Conservation (phyloP, 805 yeast genomes). For the Cyberlindnera maritima region DNA sequence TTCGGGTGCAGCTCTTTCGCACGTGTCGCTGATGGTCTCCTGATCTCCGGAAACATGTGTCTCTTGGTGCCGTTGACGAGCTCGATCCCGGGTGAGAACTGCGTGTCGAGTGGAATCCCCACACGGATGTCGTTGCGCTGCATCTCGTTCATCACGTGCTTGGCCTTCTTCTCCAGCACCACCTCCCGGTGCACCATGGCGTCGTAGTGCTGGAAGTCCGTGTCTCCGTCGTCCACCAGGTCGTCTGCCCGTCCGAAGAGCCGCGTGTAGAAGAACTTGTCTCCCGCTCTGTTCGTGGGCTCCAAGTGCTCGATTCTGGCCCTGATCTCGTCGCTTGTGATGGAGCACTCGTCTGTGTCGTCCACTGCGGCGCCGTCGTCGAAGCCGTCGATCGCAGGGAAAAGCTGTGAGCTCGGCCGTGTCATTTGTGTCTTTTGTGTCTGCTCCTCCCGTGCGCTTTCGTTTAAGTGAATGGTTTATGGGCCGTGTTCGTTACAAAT, state of each 20-base stretch:
- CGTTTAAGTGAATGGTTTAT: too few species aligned
- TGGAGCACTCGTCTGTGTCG: conserved; percentile 12
- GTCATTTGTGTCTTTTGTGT: background rate
- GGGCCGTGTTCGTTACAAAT: too few species aligned
- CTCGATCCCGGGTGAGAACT: conserved; percentile 27
- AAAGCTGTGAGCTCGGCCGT: conserved; percentile 3
- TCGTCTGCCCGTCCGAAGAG: conserved; percentile 16
- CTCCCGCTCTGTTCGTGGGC: conserved; percentile 17
- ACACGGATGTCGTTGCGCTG: conserved; percentile 21
- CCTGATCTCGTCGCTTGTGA: conserved; percentile 7
- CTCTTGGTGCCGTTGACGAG: conserved; percentile 7
- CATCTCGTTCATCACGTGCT: conserved; percentile 16
- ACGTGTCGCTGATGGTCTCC: conserved; percentile 7
- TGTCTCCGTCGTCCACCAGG: conserved; percentile 8
- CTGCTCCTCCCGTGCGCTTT: background rate
- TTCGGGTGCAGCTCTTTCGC: conserved; percentile 10
- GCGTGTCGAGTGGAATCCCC: conserved; percentile 20
- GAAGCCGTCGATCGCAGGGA: conserved; percentile 10
- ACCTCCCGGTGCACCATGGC: conserved; percentile 33
- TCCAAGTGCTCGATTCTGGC: conserved; percentile 7
- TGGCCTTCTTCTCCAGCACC: conserved; percentile 28
- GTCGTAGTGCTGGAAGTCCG: conserved; percentile 36
- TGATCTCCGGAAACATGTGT: conserved; percentile 9
- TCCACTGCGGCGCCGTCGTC: background rate
- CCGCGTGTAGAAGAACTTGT: conserved; percentile 30